A percentile compares a stretch with the other conserved stretches of the same genome.
Conservation (phyloP, 179 eudicot species). For the Spinacia oleracea region DNA sequence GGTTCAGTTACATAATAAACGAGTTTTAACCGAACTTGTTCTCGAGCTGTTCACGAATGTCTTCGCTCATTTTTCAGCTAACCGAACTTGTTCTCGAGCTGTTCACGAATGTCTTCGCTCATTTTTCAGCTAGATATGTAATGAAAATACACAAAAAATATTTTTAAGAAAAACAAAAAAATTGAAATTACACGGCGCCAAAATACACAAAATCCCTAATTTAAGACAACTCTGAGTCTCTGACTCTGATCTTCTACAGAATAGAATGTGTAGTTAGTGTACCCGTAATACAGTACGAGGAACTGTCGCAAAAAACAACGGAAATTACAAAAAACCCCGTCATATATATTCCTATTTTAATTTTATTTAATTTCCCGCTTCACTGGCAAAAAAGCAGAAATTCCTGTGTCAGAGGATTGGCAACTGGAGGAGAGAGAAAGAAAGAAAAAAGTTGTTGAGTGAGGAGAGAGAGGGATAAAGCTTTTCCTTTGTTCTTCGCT, state of each 20-base stretch:
- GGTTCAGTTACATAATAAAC: too few relatives aligned
- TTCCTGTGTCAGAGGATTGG: conserved; percentile 28
- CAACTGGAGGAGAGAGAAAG: conserved; percentile 24
- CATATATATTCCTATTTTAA: neutral
- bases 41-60: too few relatives aligned
- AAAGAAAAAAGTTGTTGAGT: conserved; percentile 15
- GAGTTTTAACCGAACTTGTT: too few relatives aligned
- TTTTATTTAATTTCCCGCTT: conserved; percentile 19
- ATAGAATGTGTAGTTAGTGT: conserved; percentile 1
- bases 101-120: too few relatives aligned
- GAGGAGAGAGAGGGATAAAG: conserved; percentile 14
- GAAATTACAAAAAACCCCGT: conserved; percentile 11
- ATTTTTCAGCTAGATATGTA: too few relatives aligned
- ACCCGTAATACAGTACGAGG: conserved; percentile 6
- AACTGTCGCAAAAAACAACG: neutral
- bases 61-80: too few relatives aligned
- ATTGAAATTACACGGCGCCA: conserved; percentile 9
- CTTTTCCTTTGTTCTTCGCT: conserved; percentile 13
- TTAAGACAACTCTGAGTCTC: neutral
- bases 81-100: too few relatives aligned
- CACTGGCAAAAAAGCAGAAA: conserved; percentile 21
- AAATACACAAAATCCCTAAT: neutral
- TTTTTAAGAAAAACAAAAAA: too few relatives aligned
- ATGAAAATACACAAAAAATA: too few relatives aligned
- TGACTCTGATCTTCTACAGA: neutral